Conservation (phyloP, 768 basidiomycete genomes). For the Gymnopilus junonius region DNA sequence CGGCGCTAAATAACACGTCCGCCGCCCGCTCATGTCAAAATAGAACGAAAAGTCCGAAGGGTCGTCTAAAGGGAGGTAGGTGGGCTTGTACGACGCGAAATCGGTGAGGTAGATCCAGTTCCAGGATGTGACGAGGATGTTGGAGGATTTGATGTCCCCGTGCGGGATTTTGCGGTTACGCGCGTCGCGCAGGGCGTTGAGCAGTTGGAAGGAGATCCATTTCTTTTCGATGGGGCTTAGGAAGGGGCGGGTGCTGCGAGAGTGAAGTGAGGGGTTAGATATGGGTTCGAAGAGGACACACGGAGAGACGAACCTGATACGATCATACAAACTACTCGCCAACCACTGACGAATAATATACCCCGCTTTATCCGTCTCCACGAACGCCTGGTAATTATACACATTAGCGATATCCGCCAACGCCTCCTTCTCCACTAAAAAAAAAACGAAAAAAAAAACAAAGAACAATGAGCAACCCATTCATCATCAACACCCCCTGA, state of each 20-base stretch:
- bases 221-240: constrained; percentile 91
- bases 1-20: constrained; percentile 96
- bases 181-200: constrained; percentile 83
- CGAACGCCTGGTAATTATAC: constrained; percentile 85
- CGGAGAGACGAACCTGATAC: constrained; percentile 81
- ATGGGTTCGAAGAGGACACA: neutral
- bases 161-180: constrained; percentile 89
- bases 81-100: constrained; percentile 95
- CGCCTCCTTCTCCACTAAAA: constrained; percentile 81
- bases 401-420: constrained; percentile 86
- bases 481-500: constrained; percentile 4
- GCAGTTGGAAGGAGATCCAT: constrained; percentile 95
- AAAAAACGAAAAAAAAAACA: constrained; percentile 13
- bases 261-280: neutral
- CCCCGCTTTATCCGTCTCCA: constrained; percentile 96
- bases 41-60: constrained; percentile 98
- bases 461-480: neutral
- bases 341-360: constrained; percentile 96
- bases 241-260: constrained; percentile 89
- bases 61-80: constrained; percentile 93
- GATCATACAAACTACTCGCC: constrained; percentile 92
- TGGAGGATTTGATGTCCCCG: constrained; percentile 97
- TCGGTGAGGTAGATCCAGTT: constrained; percentile 96
- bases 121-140: constrained; percentile 94
- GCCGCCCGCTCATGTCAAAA: constrained; percentile 92